phyloP scores from a whole-genome alignment of 1,139 yeast genomes.

The Saccharomyces hybrid region DNA sequence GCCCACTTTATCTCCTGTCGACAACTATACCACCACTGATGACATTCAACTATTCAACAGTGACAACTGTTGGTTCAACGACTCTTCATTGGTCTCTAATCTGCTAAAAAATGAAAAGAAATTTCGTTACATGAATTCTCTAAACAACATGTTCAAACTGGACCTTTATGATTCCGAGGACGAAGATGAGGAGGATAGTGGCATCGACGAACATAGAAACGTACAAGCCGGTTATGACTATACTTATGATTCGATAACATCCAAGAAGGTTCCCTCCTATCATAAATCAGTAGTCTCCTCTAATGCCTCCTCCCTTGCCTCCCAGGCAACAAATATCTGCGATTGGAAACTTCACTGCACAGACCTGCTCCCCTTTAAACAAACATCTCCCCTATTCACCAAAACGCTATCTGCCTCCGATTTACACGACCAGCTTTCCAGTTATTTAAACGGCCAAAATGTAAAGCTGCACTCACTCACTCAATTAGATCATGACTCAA shows the following conservation, averaged over 20 bases:
- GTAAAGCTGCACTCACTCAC: constrained; percentile 24
- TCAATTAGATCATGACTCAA: constrained; percentile 12
- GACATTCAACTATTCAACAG: neutral
- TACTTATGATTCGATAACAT: neutral
- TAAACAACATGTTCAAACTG: neutral
- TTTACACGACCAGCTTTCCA: constrained; percentile 12
- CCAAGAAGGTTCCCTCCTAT: neutral
- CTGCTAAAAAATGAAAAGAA: constrained; percentile 9
- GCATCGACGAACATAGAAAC: constrained; percentile 7
- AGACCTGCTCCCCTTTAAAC: constrained; percentile 3
- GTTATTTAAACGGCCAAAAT: constrained; percentile 21
- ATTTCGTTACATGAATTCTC: constrained; percentile 1
- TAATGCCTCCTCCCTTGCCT: neutral
- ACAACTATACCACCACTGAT: neutral
- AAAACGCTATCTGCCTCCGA: neutral
- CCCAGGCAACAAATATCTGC: neutral
- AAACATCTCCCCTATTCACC: neutral
- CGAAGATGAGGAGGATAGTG: constrained; percentile 3
- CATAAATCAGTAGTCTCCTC: neutral
- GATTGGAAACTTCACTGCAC: constrained; percentile 11
- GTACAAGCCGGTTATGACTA: neutral
- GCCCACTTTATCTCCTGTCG: constrained; percentile 2
- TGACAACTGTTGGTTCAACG: constrained; percentile 13
- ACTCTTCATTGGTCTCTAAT: constrained; percentile 7
- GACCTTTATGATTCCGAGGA: neutral